Conservation (phyloP, 2,329 filamentous ascomycete genomes). For the Polytolypa hystricis region DNA sequence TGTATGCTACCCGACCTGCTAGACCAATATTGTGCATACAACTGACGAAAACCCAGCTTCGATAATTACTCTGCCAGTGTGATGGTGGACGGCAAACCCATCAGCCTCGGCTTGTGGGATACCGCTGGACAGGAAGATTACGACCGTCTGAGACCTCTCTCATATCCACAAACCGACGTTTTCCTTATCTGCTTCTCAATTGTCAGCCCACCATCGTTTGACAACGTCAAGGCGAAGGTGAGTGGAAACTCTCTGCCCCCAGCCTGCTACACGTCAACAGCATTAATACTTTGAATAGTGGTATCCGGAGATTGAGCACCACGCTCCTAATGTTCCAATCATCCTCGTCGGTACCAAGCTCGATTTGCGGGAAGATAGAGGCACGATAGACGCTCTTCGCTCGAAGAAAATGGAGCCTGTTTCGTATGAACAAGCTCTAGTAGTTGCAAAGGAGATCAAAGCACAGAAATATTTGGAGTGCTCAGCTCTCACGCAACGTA, state of each 20-base stretch:
- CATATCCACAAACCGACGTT: conserved; percentile 96
- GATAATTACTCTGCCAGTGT: conserved; percentile 99
- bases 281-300: conserved; percentile 49
- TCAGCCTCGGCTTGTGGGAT: conserved; percentile 96
- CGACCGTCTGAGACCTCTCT: conserved; percentile 84
- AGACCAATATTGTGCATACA: conserved; percentile 5
- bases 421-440: conserved; percentile 80
- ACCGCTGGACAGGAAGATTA: conserved; percentile 98
- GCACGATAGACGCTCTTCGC: conserved; percentile 68
- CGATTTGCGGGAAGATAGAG: conserved; percentile 80
- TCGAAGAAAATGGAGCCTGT: conserved; percentile 97
- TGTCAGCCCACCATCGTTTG: conserved; percentile 92
- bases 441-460: conserved; percentile 84
- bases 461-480: conserved; percentile 98
- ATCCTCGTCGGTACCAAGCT: conserved; percentile 96
- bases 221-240: conserved; percentile 98
- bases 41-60: conserved; percentile 51
- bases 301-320: conserved; percentile 95
- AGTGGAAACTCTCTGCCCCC: conserved; percentile 15
- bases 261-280: neutral
- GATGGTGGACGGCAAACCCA: conserved; percentile 96
- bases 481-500: conserved; percentile 90
- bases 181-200: conserved; percentile 98
- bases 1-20: conserved; percentile 35
- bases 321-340: conserved; percentile 89